Evolutionary conservation across 2,329 filamentous ascomycete species (phyloP).

Genomic region (Ophiosphaerella korrae): DNA sequence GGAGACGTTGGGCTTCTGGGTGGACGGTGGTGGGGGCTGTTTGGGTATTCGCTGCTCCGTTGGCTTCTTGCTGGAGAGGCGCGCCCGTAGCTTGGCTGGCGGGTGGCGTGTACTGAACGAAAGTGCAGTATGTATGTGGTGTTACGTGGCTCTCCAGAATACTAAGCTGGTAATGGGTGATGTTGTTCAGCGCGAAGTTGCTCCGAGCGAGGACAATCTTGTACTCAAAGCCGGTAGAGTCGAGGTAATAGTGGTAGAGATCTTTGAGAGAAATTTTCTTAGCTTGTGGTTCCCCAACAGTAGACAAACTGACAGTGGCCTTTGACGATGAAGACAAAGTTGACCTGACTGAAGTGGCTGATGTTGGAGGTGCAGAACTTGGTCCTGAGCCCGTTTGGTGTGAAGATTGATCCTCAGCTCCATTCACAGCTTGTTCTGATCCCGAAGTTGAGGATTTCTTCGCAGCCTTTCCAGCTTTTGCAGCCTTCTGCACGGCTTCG

Average conservation of each 20-base stretch:
- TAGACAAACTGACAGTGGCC: not conserved
- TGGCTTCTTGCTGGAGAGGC: not conserved
- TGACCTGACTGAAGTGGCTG: not conserved
- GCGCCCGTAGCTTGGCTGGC: not conserved
- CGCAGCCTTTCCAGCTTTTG: conserved; percentile 11
- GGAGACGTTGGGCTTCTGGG: conserved; percentile 16
- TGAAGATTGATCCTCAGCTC: conserved; percentile 1
- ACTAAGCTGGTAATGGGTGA: conserved; percentile 58
- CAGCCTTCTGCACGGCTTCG: conserved; percentile 11
- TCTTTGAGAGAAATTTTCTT: conserved; percentile 47
- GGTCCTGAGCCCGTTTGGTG: not conserved
- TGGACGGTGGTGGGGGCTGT: not conserved
- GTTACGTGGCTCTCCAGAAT: conserved; percentile 41
- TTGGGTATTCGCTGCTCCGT: not conserved
- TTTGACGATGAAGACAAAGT: conserved; percentile 7
- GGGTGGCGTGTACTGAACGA: conserved; percentile 33
- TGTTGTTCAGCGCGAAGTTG: conserved; percentile 54
- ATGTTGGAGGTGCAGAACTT: not conserved
- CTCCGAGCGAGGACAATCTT: conserved; percentile 64
- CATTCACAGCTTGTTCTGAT: not conserved
- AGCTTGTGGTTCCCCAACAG: conserved; percentile 8
- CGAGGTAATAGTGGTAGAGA: conserved; percentile 67
- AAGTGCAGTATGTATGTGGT: conserved; percentile 38
- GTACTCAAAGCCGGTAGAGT: conserved; percentile 67
- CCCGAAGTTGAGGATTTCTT: conserved; percentile 3